phyloP scores from a whole-genome alignment of 192 early-diverging fungal genomes.

The Coemansia aciculifera region DNA sequence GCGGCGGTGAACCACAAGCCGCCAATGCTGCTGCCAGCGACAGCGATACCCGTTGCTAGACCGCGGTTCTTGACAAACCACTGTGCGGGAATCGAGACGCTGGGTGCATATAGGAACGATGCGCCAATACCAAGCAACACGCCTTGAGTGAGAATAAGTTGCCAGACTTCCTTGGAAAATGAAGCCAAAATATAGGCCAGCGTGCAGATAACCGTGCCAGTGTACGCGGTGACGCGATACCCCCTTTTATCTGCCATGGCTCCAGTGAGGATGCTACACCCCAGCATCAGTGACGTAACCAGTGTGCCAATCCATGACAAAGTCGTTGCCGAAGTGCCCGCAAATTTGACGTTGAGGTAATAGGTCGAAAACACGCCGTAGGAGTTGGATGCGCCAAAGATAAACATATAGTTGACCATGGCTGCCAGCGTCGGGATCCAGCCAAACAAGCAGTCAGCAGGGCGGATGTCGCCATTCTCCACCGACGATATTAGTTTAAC shows the following conservation, averaged over 20 bases:
- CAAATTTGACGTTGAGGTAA: conserved; percentile 42
- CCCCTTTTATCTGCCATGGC: conserved; percentile 40
- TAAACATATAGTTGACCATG: conserved; percentile 59
- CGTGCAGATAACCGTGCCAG: conserved; percentile 39
- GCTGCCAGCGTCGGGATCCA: conserved; percentile 43
- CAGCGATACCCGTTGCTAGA: conserved; percentile 62
- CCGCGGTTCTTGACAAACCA: conserved; percentile 61
- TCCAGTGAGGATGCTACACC: conserved; percentile 32
- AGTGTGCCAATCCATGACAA: conserved; percentile 45
- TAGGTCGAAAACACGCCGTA: conserved; percentile 52
- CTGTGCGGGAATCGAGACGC: conserved; percentile 61
- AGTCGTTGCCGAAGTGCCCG: conserved; percentile 31
- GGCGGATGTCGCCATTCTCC: conserved; percentile 12
- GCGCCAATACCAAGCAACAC: conserved; percentile 62
- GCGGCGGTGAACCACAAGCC: conserved; percentile 63
- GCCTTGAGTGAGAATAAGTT: conserved; percentile 69
- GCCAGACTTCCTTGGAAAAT: conserved; percentile 60
- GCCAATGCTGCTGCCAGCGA: conserved; percentile 63
- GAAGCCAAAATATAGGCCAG: conserved; percentile 39
- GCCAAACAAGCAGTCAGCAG: conserved; percentile 32
- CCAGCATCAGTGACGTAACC: conserved; percentile 34
- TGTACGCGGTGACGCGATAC: conserved; percentile 32
- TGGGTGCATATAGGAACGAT: conserved; percentile 58
- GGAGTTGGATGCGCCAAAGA: conserved; percentile 37
- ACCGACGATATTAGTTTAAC: neutral